A percentile compares a stretch with the other conserved stretches of the same genome.
phyloP scores from a whole-genome alignment of 2,329 filamentous ascomycete genomes.

The Blastomyces percursus region DNA sequence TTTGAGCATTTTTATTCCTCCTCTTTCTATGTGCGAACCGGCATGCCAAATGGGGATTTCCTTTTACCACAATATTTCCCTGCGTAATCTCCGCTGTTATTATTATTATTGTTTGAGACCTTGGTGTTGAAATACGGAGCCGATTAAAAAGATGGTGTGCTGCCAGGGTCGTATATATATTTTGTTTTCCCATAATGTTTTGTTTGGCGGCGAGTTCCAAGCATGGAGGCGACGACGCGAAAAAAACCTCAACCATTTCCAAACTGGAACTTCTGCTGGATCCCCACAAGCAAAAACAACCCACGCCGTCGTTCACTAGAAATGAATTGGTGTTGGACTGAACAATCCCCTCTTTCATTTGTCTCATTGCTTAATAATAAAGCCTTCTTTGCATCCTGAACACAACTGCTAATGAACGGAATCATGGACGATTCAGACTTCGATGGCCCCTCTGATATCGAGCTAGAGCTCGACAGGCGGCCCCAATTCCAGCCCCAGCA shows the following conservation, averaged over 20 bases:
- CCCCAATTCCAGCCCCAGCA: constrained; percentile 14
- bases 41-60: not conserved
- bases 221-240: not conserved
- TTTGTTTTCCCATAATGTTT: not conserved
- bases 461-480: constrained; percentile 11
- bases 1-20: not conserved
- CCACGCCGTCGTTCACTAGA: not conserved
- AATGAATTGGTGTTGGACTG: not conserved
- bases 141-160: not conserved
- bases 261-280: not conserved
- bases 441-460: constrained; percentile 26
- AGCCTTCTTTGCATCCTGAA: not conserved
- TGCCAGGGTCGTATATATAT: not conserved
- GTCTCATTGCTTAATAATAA: not conserved
- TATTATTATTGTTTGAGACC: not conserved
- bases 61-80: not conserved
- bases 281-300: not conserved
- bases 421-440: constrained; percentile 19
- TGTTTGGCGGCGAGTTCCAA: not conserved
- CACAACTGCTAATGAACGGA: not conserved
- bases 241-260: not conserved
- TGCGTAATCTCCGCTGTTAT: not conserved
- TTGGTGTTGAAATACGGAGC: not conserved
- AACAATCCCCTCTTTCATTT: not conserved
- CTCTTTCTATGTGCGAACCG: not conserved